phyloP scores from a whole-genome alignment of 345 rosid genomes.

The Microcos paniculata region DNA sequence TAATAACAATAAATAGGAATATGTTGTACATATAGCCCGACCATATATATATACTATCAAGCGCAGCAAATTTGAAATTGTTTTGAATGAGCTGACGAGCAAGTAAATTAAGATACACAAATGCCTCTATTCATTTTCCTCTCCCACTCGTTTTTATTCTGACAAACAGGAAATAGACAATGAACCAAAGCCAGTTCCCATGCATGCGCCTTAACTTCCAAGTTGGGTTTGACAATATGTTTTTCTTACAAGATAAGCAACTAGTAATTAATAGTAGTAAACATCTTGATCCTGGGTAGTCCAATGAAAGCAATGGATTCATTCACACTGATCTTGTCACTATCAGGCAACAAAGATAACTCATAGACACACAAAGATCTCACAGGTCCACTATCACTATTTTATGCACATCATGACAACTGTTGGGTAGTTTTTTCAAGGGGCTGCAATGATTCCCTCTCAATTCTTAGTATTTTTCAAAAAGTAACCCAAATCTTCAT shows the following conservation, averaged over 20 bases:
- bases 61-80: too few relatives aligned
- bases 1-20: too few relatives aligned
- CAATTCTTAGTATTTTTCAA: not conserved
- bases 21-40: too few relatives aligned
- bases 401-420: not conserved
- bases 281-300: not conserved
- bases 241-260: not conserved
- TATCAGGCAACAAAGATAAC: not conserved
- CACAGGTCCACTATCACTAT: not conserved
- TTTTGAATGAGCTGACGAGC: too few relatives aligned
- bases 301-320: not conserved
- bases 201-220: too few relatives aligned
- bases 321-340: slow-evolving; percentile 1
- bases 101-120: too few relatives aligned
- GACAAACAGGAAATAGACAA: not conserved
- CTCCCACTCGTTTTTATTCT: not conserved
- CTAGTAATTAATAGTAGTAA: too few relatives aligned
- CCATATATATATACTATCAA: too few relatives aligned
- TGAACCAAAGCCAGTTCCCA: not conserved
- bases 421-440: not conserved
- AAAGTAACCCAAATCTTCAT: not conserved
- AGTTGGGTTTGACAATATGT: not conserved
- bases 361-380: not conserved
- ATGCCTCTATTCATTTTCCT: too few relatives aligned
- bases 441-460: not conserved